Evolutionary conservation across 306 rosid genomes (phyloP).

Genomic region (Cajanus cajan): DNA sequence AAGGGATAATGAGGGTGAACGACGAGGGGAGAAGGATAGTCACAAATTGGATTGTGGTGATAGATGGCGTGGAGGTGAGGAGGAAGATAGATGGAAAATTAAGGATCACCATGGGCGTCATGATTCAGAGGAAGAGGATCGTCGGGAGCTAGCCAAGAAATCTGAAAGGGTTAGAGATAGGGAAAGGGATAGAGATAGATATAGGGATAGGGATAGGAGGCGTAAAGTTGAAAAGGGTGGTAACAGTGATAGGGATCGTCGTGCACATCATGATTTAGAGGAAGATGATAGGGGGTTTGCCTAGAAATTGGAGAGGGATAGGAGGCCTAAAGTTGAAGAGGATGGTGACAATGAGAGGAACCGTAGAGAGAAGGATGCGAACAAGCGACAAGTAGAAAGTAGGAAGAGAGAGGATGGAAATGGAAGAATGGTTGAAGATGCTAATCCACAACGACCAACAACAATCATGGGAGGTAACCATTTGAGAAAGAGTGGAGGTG

Average conservation of each 20-base stretch:
- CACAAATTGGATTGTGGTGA: conserved; percentile 18
- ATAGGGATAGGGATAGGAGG: conserved; percentile 11
- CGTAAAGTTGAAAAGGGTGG: background rate
- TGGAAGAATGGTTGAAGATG: conserved; percentile 34
- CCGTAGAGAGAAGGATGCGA: background rate
- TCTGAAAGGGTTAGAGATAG: conserved; percentile 29
- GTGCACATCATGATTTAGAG: background rate
- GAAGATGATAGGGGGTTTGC: background rate
- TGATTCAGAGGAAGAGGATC: conserved; percentile 43
- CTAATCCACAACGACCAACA: conserved; percentile 37
- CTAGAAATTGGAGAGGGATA: background rate
- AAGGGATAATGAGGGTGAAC: conserved; percentile 40
- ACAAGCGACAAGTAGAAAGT: conserved; percentile 29
- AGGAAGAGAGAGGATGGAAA: conserved; percentile 42
- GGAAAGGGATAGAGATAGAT: conserved; percentile 23
- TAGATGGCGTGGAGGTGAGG: conserved; percentile 35
- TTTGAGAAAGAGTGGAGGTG: conserved; percentile 88
- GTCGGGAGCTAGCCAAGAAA: conserved; percentile 24
- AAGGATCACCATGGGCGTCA: conserved; percentile 27
- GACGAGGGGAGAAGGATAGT: conserved; percentile 23
- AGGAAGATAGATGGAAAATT: conserved; percentile 33
- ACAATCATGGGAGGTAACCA: conserved; percentile 39
- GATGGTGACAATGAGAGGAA: background rate
- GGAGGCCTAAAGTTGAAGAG: background rate
- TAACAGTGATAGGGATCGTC: background rate